Base-by-base conservation (phyloP, 2,329 filamentous ascomycete species). In the Metarhizium robertsii region DNA sequence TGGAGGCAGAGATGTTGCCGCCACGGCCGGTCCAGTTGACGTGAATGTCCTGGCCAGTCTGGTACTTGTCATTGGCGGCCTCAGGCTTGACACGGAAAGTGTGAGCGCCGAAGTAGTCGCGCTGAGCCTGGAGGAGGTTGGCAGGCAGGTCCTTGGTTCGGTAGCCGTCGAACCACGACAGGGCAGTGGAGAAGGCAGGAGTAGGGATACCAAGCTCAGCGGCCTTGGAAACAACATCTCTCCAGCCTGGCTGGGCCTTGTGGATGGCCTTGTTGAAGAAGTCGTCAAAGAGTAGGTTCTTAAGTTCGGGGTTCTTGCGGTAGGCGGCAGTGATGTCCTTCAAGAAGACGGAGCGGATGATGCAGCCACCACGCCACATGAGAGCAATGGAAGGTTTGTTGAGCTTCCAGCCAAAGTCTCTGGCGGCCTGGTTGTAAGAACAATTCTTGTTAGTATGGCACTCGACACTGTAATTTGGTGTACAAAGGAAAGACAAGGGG, bases 241-340 rank as follows among this genome's bases (percentile, higher is more conserved):
- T 85, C 91, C 91, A 96, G 71, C 91, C 91, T 59, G 81, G 81
- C 81, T 99, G 94, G 58, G 94, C 94, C 70, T 87, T 89, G 86
- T 96, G 87, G 76, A 99, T 99, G 67, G 94, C 94, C 79, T 94
- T 90, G 84, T 95, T 96, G 88, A 99, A 99, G 86, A 99, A 99
- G 73, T 95, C 89, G 74, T 96, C 90, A 76, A 97, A 99, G 66
- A 99, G 84, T 66, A 99, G 79, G 84, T 99, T 99, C 86, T 96
- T 88, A 62, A 99, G 88, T 63, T 96, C 88, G 63, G 90, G 88
- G 81, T 96, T 86, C 65, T 83, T 85, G 78, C 92, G 92, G 85
- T 96, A 99, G 54, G 94, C 94, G 63, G 87, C 87, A 66, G 94
- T 99, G 78, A 99, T 99, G 75, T 99, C 92, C 86, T 97, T 97